Evolutionary conservation across 148 eudicot genomes (phyloP).

Genomic region (Fallopia convolvulus): DNA sequence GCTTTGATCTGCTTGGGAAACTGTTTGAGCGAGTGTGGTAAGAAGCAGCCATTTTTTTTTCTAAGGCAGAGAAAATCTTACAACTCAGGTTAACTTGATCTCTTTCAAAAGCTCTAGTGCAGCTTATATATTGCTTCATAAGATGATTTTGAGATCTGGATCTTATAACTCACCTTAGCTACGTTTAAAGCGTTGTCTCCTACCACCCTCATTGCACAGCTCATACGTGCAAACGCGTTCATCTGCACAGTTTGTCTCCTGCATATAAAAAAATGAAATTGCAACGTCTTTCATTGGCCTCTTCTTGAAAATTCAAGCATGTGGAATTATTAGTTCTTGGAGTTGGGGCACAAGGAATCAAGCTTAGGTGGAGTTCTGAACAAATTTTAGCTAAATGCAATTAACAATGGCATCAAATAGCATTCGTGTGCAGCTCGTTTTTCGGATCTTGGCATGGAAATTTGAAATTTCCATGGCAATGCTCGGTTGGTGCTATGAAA

Average conservation of each 20-base stretch:
- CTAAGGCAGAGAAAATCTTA: background rate
- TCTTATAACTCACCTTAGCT: background rate
- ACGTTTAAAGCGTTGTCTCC: background rate
- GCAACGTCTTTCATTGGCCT: background rate
- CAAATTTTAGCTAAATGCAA: background rate
- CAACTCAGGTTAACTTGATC: background rate
- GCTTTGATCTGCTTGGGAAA: background rate
- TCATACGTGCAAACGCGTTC: background rate
- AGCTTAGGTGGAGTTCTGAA: background rate
- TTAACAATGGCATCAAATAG: background rate
- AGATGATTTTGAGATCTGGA: background rate
- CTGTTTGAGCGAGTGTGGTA: conserved; percentile 12
- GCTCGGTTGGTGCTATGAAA: background rate
- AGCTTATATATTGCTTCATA: background rate
- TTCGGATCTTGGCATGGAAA: conserved; percentile 1
- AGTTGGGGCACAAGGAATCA: background rate
- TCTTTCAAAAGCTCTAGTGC: background rate
- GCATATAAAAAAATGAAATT: background rate
- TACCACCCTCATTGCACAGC: background rate
- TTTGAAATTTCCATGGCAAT: background rate
- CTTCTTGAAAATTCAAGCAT: background rate
- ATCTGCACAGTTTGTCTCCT: conserved; percentile 1
- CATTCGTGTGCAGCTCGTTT: background rate
- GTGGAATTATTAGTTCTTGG: conserved; percentile 1
- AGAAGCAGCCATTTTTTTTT: conserved; percentile 6